Evolutionary conservation across 169 alveolate species (phyloP).

Genomic region (Cardiosporidium cionae): DNA sequence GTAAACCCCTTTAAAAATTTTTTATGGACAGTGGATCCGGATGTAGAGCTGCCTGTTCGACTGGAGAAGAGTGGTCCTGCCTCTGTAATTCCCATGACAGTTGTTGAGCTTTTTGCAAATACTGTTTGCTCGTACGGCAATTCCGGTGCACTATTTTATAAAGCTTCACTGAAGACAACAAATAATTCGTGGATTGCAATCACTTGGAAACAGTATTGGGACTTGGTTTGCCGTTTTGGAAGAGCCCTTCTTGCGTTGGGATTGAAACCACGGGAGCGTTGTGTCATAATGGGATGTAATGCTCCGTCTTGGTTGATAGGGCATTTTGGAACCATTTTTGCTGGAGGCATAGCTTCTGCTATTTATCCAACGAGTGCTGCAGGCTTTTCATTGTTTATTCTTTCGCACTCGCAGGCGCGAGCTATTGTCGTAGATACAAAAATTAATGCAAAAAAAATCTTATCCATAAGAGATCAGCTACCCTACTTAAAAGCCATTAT

Average conservation of each 20-base stretch:
- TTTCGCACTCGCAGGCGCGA: slow-evolving; percentile 62
- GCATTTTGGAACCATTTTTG: slow-evolving; percentile 54
- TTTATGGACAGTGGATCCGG: not conserved
- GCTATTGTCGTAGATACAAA: slow-evolving; percentile 57
- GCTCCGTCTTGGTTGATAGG: slow-evolving; percentile 66
- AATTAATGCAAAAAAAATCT: slow-evolving; percentile 48
- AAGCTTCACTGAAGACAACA: not conserved
- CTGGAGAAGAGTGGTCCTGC: slow-evolving; percentile 42
- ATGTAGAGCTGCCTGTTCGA: not conserved
- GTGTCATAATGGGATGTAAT: slow-evolving; percentile 66
- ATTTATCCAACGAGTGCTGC: slow-evolving; percentile 63
- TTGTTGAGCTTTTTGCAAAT: slow-evolving; percentile 38
- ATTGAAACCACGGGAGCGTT: slow-evolving; percentile 36
- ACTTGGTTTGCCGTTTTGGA: slow-evolving; percentile 47
- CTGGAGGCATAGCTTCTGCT: slow-evolving; percentile 57
- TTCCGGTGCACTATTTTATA: not conserved
- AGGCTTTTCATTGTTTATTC: slow-evolving; percentile 55
- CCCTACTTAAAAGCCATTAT: slow-evolving; percentile 32
- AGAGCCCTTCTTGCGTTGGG: slow-evolving; percentile 54
- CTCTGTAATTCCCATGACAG: slow-evolving; percentile 42
- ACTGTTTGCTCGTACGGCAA: slow-evolving; percentile 12
- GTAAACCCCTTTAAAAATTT: too few species aligned
- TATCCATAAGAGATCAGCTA: slow-evolving; percentile 34
- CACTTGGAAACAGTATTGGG: slow-evolving; percentile 51
- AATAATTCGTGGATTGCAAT: slow-evolving; percentile 38